These are phyloP conservation scores for Mycena alexandri DNA, from an alignment of 768 basidiomycete species.

Conservation along the genomic window DNA sequence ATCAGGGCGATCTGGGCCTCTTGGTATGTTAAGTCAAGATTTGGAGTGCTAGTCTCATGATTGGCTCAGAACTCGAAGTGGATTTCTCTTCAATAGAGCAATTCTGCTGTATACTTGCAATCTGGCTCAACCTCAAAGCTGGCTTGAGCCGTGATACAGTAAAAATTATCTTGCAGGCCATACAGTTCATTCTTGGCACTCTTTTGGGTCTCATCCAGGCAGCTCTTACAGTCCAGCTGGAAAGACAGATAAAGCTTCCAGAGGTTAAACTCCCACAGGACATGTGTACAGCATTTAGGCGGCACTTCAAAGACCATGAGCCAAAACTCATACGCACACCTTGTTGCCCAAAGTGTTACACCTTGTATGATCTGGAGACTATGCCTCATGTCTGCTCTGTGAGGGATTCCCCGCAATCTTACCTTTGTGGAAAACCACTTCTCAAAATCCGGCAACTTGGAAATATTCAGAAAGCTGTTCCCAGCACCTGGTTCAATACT, in stretches of 20 bases:
- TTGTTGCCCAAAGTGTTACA: slow-evolving; percentile 23
- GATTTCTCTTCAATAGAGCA: no score
- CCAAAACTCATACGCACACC: slow-evolving; percentile 20
- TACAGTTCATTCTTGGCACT: slow-evolving; percentile 12
- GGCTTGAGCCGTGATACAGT: slow-evolving; percentile 6
- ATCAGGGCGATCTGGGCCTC: no score
- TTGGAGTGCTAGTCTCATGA: no score
- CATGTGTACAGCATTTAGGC: slow-evolving; percentile 6
- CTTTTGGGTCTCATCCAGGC: not conserved
- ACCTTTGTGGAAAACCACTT: not conserved
- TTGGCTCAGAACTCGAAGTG: no score
- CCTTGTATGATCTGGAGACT: not conserved
- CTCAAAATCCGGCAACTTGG: not conserved
- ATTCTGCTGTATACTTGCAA: not conserved
- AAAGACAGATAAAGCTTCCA: slow-evolving; percentile 12
- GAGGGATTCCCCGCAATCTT: not conserved
- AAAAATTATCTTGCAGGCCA: slow-evolving; percentile 17
- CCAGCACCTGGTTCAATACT: slow-evolving; percentile 5
- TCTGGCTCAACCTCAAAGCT: slow-evolving; percentile 20
- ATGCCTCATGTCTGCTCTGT: not conserved
- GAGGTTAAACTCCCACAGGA: slow-evolving; percentile 8
- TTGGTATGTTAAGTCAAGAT: no score
- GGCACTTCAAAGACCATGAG: slow-evolving; percentile 2
- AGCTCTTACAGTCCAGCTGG: slow-evolving; percentile 1
- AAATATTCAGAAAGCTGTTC: not conserved